Percentiles rank a stretch among this genome's conserved stretches.
These are phyloP conservation scores for Colletotrichum agaves DNA, from an alignment of 2,329 filamentous ascomycete species.

Conservation along the genomic window DNA sequence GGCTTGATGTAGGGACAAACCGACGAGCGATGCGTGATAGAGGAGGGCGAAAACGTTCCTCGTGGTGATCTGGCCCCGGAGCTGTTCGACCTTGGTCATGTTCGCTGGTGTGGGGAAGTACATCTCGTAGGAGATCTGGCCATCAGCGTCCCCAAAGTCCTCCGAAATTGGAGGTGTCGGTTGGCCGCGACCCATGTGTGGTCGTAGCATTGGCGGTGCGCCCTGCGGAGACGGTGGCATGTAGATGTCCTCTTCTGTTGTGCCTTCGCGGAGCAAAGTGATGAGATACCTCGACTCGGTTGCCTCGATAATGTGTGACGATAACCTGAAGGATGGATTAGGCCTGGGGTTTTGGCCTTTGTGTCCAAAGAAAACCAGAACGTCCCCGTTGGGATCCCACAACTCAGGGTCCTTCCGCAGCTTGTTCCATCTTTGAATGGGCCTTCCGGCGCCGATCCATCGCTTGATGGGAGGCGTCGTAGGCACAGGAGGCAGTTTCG, in stretches of 20 bases:
- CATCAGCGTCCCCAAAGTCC: slow-evolving; percentile 58
- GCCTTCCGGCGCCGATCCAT: slow-evolving; percentile 62
- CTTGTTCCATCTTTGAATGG: slow-evolving; percentile 65
- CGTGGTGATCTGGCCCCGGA: slow-evolving; percentile 71
- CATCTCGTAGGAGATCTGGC: slow-evolving; percentile 70
- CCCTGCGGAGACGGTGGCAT: slow-evolving; percentile 56
- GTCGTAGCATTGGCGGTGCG: slow-evolving; percentile 52
- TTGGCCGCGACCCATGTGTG: slow-evolving; percentile 47
- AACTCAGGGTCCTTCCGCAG: slow-evolving; percentile 68
- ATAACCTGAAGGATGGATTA: slow-evolving; percentile 66
- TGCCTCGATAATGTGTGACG: slow-evolving; percentile 67
- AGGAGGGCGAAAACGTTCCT: slow-evolving; percentile 76
- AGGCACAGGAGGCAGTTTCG: slow-evolving; percentile 42
- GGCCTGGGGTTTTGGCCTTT: slow-evolving; percentile 56
- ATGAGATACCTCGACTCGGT: slow-evolving; percentile 66
- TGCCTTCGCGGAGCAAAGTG: slow-evolving; percentile 63
- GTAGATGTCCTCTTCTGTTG: slow-evolving; percentile 58
- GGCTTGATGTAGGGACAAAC: slow-evolving; percentile 70
- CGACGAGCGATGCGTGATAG: slow-evolving; percentile 72
- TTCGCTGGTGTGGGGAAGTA: slow-evolving; percentile 69
- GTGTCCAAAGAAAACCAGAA: slow-evolving; percentile 65
- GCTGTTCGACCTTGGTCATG: slow-evolving; percentile 58
- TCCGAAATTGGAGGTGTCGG: slow-evolving; percentile 59
- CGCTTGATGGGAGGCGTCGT: slow-evolving; percentile 58
- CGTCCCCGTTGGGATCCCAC: slow-evolving; percentile 71